phyloP scores from a whole-genome alignment of 495 filamentous ascomycete genomes.

The Penicilliopsis zonata region DNA sequence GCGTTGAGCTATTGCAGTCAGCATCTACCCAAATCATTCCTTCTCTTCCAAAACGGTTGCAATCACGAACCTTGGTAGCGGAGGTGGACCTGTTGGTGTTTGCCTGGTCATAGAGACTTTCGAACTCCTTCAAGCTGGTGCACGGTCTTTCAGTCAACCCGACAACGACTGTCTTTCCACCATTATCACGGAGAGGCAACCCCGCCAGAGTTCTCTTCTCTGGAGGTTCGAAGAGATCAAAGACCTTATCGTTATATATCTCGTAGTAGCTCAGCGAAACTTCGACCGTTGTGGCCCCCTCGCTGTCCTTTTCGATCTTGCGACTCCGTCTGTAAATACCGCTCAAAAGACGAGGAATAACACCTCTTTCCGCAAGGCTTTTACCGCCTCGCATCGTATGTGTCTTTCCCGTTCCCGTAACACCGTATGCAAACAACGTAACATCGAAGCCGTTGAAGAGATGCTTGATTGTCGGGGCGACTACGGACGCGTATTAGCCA shows the following conservation, averaged over 20 bases:
- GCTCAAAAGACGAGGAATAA: constrained; percentile 82
- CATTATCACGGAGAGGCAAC: constrained; percentile 79
- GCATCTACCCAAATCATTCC: background rate
- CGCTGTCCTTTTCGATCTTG: constrained; percentile 78
- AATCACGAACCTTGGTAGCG: constrained; percentile 58
- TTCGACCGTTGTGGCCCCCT: constrained; percentile 57
- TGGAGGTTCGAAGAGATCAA: constrained; percentile 80
- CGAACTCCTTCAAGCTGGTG: constrained; percentile 82
- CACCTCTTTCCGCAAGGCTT: constrained; percentile 74
- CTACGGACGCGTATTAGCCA: constrained; percentile 29
- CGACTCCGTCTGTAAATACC: constrained; percentile 73
- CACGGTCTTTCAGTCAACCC: constrained; percentile 82
- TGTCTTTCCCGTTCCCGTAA: constrained; percentile 93
- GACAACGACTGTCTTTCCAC: constrained; percentile 80
- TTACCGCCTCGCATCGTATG: constrained; percentile 97
- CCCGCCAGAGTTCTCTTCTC: constrained; percentile 82
- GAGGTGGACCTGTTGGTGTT: constrained; percentile 88
- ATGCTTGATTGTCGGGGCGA: constrained; percentile 72
- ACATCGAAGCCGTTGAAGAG: constrained; percentile 91
- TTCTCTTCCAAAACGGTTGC: background rate
- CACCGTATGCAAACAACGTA: constrained; percentile 91
- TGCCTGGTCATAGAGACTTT: constrained; percentile 81
- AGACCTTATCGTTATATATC: constrained; percentile 96
- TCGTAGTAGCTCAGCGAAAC: constrained; percentile 92
- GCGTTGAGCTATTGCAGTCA: constrained; percentile 58